Evolutionary conservation across 2,329 filamentous ascomycete genomes (phyloP).

Genomic region (Fusarium virguliforme): DNA sequence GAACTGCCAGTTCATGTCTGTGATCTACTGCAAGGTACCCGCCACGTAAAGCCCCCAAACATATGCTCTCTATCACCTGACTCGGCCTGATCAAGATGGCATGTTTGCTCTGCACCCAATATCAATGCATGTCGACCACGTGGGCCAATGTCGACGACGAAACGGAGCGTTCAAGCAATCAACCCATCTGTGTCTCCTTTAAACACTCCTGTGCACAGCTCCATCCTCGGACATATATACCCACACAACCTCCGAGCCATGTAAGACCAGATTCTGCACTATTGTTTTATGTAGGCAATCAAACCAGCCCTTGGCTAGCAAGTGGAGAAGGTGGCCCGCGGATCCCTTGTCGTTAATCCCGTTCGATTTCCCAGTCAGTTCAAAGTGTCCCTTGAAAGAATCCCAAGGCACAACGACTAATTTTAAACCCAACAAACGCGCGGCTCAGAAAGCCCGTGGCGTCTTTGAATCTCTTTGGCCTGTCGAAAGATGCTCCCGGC

Average conservation of each 20-base stretch:
- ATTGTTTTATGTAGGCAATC: background rate
- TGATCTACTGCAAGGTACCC: background rate
- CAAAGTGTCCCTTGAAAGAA: background rate
- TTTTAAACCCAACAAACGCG: conserved; percentile 15
- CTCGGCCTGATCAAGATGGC: background rate
- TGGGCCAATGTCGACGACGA: conserved; percentile 1
- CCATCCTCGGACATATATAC: background rate
- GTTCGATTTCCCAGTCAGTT: conserved; percentile 1
- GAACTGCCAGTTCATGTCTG: background rate
- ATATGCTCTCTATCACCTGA: background rate
- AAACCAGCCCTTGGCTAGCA: conserved; percentile 6
- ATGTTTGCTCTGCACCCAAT: background rate
- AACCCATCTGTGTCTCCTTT: conserved; percentile 12
- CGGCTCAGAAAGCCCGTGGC: conserved; percentile 4
- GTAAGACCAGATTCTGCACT: background rate
- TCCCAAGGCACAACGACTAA: conserved; percentile 2
- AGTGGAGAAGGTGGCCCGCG: background rate
- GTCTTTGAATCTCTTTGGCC: background rate
- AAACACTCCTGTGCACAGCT: background rate
- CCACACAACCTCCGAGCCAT: background rate
- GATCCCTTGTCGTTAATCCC: conserved; percentile 4
- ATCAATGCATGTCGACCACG: conserved; percentile 2
- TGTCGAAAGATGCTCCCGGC: conserved; percentile 6
- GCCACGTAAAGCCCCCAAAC: background rate
- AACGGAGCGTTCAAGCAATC: background rate